A percentile compares a stretch with the other conserved stretches of the same genome.
Evolutionary conservation across 2,329 filamentous ascomycete species (phyloP).

Genomic region (Fusarium sacchari): DNA sequence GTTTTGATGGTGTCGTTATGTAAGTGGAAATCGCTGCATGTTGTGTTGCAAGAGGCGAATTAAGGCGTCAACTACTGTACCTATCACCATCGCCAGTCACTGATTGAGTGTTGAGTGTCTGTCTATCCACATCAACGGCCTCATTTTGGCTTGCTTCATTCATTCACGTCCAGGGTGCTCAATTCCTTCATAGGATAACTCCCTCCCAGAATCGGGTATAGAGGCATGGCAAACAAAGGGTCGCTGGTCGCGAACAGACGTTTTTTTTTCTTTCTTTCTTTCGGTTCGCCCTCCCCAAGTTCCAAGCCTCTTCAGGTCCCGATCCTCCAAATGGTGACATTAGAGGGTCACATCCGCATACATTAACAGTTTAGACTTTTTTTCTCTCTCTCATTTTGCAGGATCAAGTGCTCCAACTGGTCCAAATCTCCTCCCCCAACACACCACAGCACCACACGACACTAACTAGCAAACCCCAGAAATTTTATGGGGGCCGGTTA

Average conservation of each 20-base stretch:
- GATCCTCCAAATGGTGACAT: conserved; percentile 1
- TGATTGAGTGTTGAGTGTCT: background rate
- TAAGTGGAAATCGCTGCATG: conserved; percentile 5
- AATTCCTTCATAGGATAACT: conserved; percentile 30
- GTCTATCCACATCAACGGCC: conserved; percentile 19
- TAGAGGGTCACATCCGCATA: conserved; percentile 33
- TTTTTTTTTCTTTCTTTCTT: background rate
- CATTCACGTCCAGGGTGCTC: conserved; percentile 34
- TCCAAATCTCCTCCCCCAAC: background rate
- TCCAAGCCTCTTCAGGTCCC: conserved; percentile 4
- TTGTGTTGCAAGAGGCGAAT: conserved; percentile 28
- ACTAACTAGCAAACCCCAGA: conserved; percentile 6
- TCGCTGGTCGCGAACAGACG: conserved; percentile 4
- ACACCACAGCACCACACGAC: background rate
- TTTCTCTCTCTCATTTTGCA: background rate
- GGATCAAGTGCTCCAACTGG: conserved; percentile 6
- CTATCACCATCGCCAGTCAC: background rate
- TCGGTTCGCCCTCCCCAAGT: background rate
- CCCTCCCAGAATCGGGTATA: conserved; percentile 28
- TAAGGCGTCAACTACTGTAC: conserved; percentile 13
- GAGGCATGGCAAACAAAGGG: conserved; percentile 1
- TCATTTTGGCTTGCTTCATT: conserved; percentile 21
- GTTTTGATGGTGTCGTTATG: background rate
- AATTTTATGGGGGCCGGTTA: conserved; percentile 3
- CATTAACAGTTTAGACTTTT: conserved; percentile 24